Evolutionary conservation across 2,329 filamentous ascomycete genomes (phyloP), one percentile per base, ranked within the genome.

Genomic region (Pestalotiopsis sp.): DNA sequence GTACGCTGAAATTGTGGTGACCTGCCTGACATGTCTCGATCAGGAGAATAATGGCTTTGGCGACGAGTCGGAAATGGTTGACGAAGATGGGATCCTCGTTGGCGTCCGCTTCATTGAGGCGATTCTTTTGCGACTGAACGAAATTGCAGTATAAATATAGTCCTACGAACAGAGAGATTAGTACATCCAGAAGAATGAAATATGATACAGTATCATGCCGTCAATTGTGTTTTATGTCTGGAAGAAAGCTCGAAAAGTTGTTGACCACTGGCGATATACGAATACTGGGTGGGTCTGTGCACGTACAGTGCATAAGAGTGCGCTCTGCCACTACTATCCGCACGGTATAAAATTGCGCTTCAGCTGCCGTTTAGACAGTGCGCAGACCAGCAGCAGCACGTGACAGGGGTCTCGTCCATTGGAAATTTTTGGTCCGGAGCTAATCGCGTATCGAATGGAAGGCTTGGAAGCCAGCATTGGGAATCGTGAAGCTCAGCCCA

Each of bases 21-120:
- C 74, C 4, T 81, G 80, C 14, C 69, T 82, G 14, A 79, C 77
- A 0, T 81, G 79, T 49, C 65, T 81, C 17, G 79, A 80, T 64
- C 49, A 69, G 4, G 73, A 72, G 1, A 79, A 76, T 23, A 65
- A 70, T 3, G 76, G 75, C 25, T 62, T 79, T 71, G 75, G 72
- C 0, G 73, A 77, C 23, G 73, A 75, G 36, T 67, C 68, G 17
- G 74, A 77, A n/a, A 73, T 78, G 38, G 62, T 72, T 36, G 77
- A 79, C 65, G 76, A 77, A 14, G 75, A 77, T 69, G 76, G 74
- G 1, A 72, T 78, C 14, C 23, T 75, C 7, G 70, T 79, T 2
- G 76, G 72, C 5, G 74, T 79, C 17, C 69, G 72, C 9, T 78
- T 74, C 62, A 75, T 77, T 45, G 74, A 77, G 25, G 17, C 45